A percentile compares a stretch with the other conserved stretches of the same genome.
Conservation (phyloP, 768 basidiomycete species). For the Russula sp. region DNA sequence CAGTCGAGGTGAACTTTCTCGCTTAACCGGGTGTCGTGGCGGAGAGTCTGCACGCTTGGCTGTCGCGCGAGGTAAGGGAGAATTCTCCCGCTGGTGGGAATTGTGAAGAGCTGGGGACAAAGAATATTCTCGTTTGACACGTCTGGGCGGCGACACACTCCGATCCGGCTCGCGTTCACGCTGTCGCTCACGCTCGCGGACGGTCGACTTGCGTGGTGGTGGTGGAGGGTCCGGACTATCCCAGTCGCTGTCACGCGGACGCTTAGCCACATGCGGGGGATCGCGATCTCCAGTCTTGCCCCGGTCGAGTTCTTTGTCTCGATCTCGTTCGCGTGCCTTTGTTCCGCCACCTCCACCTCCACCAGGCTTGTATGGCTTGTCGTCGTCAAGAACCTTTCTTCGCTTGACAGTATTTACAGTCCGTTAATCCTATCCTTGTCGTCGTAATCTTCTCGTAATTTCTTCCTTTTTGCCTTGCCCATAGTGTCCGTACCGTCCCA, state of each 20-base stretch:
- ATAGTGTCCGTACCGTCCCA: constrained; percentile 25
- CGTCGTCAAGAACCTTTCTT: constrained; percentile 27
- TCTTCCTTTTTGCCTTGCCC: constrained; percentile 32
- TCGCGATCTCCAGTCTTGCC: constrained; percentile 26
- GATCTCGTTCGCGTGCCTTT: constrained; percentile 30
- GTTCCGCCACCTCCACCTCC: constrained; percentile 13
- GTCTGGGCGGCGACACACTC: constrained; percentile 17
- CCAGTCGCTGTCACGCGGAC: constrained; percentile 44
- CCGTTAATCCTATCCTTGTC: constrained; percentile 30
- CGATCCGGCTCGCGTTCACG: constrained; percentile 24
- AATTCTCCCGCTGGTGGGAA: constrained; percentile 21
- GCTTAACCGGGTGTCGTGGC: constrained; percentile 12
- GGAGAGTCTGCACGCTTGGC: constrained; percentile 21
- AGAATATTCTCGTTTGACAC: constrained; percentile 31
- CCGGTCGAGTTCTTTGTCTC: constrained; percentile 25
- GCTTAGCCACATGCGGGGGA: constrained; percentile 37
- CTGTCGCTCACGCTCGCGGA: constrained; percentile 26
- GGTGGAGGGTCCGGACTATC: constrained; percentile 20
- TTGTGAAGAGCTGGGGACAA: constrained; percentile 31
- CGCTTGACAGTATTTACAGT: constrained; percentile 20
- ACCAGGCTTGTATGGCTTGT: constrained; percentile 26
- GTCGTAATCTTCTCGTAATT: constrained; percentile 30
- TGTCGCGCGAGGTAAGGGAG: constrained; percentile 18
- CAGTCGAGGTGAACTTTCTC: constrained; percentile 27
- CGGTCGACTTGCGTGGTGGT: constrained; percentile 2